A percentile compares a stretch with the other conserved stretches of the same genome.
Evolutionary conservation across 441 rosid genomes (phyloP).

Genomic region (Pelargonium myrrhifolium): DNA sequence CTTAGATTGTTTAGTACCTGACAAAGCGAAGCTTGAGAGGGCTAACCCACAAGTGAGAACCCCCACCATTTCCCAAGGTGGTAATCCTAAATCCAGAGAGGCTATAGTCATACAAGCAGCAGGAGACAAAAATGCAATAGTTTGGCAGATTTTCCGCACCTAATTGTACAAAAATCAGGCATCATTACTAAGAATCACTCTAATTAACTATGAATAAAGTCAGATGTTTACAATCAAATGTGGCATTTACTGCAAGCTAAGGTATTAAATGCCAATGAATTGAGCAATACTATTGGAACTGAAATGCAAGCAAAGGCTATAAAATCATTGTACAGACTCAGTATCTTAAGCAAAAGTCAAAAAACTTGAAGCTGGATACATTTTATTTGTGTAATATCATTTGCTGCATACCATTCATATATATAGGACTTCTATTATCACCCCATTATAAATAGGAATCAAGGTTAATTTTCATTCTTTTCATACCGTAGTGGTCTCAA

Average conservation of each 20-base stretch:
- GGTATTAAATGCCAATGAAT: too few relatives aligned
- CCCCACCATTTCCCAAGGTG: slow-evolving; percentile 91
- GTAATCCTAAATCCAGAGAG: slow-evolving; percentile 80
- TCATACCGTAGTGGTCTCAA: slow-evolving; percentile 71
- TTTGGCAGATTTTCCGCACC: slow-evolving; percentile 93
- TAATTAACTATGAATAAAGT: neutral
- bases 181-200: neutral
- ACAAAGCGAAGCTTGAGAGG: slow-evolving; percentile 82
- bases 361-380: too few relatives aligned
- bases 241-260: too few relatives aligned
- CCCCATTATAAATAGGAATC: neutral
- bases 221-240: too few relatives aligned
- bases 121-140: slow-evolving; percentile 82
- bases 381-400: neutral
- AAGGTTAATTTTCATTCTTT: slow-evolving; percentile 1
- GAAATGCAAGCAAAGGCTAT: too few relatives aligned
- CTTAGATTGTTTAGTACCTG: slow-evolving; percentile 44
- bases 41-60: slow-evolving; percentile 82
- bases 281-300: too few relatives aligned
- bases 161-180: slow-evolving; percentile 26
- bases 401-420: too few relatives aligned
- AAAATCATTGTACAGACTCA: too few relatives aligned
- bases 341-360: too few relatives aligned
- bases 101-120: slow-evolving; percentile 84
- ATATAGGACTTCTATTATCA: neutral